Conservation (phyloP, 768 basidiomycete species). For the Auricularia sp. region DNA sequence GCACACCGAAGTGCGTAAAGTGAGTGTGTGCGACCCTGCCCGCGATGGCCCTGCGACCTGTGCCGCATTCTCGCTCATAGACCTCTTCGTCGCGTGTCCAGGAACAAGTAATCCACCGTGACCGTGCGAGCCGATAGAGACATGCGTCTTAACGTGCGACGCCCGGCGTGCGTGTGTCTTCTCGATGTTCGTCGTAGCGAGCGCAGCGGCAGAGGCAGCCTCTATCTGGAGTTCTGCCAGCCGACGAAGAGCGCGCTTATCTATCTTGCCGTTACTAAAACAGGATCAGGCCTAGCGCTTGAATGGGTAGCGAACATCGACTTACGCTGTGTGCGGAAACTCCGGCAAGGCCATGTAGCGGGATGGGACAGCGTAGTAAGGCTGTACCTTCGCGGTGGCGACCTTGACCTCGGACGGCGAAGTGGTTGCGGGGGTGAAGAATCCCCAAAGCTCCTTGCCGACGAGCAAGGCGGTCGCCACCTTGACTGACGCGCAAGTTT, state of each 20-base stretch:
- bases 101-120: not conserved
- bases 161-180: not conserved
- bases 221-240: conserved; percentile 4
- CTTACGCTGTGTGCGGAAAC: conserved; percentile 9
- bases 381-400: conserved; percentile 6
- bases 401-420: not conserved
- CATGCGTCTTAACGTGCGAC: not conserved
- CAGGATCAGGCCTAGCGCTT: not conserved
- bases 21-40: not conserved
- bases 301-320: not conserved
- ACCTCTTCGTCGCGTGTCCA: not conserved
- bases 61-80: not conserved
- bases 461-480: conserved; percentile 11
- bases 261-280: conserved; percentile 11
- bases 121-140: not conserved
- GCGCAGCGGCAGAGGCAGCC: not conserved
- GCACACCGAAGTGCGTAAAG: not conserved
- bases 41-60: not conserved
- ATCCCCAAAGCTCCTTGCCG: conserved; percentile 13
- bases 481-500: conserved; percentile 1
- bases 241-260: conserved; percentile 8
- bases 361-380: conserved; percentile 13
- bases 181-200: not conserved
- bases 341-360: conserved; percentile 8
- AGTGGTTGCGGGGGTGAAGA: conserved; percentile 8